Conservation (phyloP, 345 rosid genomes). For the Eucalyptus sp. region DNA sequence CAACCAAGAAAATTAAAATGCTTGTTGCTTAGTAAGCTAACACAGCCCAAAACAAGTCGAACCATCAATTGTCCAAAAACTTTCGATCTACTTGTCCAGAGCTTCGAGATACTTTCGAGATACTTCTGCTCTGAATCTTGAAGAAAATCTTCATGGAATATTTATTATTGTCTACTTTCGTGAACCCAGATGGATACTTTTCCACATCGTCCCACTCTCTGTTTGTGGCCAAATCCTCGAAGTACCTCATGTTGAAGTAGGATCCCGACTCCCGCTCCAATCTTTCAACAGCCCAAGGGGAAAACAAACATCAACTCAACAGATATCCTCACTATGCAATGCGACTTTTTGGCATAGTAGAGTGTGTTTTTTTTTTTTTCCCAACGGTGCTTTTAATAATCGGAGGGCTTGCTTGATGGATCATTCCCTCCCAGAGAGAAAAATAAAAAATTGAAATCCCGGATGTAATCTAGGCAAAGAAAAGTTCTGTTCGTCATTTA, state of each 20-base stretch:
- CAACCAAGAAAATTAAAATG: background rate
- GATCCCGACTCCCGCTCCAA: conserved; percentile 85
- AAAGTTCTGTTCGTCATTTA: too few relatives aligned
- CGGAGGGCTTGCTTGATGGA: background rate
- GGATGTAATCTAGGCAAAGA: too few relatives aligned
- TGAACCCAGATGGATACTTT: conserved; percentile 72
- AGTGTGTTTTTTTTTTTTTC: too few relatives aligned
- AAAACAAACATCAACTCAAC: background rate
- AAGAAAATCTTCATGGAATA: conserved; percentile 89
- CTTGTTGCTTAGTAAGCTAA: background rate
- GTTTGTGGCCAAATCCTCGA: conserved; percentile 84
- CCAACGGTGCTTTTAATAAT: background rate
- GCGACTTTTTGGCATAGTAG: background rate
- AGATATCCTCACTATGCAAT: background rate
- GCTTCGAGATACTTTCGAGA: conserved; percentile 37
- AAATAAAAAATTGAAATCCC: too few relatives aligned
- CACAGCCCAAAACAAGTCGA: background rate
- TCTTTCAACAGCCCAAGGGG: conserved; percentile 18
- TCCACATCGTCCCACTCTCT: conserved; percentile 93
- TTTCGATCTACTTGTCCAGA: conserved; percentile 49
- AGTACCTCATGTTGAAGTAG: conserved; percentile 65
- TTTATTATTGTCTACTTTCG: conserved; percentile 61
- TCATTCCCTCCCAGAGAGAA: background rate
- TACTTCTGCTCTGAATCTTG: conserved; percentile 82
- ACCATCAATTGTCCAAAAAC: background rate